Conservation (phyloP, 768 basidiomycete genomes). For the Pseudohyphozyma bogoriensis region DNA sequence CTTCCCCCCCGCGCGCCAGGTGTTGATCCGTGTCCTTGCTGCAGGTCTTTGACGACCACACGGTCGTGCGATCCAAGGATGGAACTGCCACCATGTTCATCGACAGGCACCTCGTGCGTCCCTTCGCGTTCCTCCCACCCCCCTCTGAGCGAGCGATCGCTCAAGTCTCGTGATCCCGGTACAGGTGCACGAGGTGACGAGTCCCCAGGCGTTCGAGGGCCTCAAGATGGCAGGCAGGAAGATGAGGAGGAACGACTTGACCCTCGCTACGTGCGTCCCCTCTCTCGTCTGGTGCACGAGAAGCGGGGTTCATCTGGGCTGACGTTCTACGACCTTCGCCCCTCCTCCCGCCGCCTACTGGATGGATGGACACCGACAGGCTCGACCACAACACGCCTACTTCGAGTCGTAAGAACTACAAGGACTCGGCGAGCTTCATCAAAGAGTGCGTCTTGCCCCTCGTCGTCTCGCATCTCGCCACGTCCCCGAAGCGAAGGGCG, state of each 20-base stretch:
- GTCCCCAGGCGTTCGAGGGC: conserved; percentile 57
- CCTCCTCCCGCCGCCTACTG: conserved; percentile 20
- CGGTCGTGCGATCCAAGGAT: conserved; percentile 47
- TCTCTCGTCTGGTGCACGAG: too few species aligned
- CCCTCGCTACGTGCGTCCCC: conserved; percentile 79
- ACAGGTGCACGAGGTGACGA: conserved; percentile 91
- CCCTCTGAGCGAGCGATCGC: too few species aligned
- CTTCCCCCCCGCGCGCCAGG: background rate
- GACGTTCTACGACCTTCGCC: conserved; percentile 62
- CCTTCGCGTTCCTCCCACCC: too few species aligned
- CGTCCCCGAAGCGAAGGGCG: background rate
- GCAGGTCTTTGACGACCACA: conserved; percentile 84
- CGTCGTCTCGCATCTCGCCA: too few species aligned
- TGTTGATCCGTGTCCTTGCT: background rate
- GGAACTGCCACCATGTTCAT: conserved; percentile 38
- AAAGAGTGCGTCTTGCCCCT: conserved; percentile 53
- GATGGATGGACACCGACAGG: too few species aligned
- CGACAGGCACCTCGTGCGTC: conserved; percentile 53
- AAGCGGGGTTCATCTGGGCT: too few species aligned
- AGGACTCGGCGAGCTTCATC: conserved; percentile 61
- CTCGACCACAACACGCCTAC: conserved; percentile 32
- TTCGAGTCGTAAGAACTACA: conserved; percentile 44
- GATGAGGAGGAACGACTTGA: conserved; percentile 78
- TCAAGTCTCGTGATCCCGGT: too few species aligned
- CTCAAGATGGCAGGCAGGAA: conserved; percentile 53